Evolutionary conservation across 208 protist species (phyloP).

Genomic region (Crithidia bombi): DNA sequence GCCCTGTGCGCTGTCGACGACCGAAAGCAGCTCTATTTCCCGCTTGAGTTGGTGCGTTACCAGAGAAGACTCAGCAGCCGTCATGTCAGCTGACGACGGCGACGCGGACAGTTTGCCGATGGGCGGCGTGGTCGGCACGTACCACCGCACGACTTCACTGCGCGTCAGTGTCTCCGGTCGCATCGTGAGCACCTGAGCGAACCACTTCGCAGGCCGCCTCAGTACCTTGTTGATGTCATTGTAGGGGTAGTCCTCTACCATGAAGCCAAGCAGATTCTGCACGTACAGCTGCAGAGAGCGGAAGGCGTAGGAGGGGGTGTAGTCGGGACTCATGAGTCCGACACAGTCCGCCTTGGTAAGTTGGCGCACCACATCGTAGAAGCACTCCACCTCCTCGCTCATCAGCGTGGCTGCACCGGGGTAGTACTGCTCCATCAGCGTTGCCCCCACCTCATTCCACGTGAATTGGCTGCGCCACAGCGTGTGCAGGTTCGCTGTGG

Average conservation of each 20-base stretch:
- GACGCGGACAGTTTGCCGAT: conserved; percentile 20
- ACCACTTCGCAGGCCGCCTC: conserved; percentile 70
- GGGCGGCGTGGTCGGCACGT: conserved; percentile 23
- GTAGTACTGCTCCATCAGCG: conserved; percentile 89
- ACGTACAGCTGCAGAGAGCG: conserved; percentile 79
- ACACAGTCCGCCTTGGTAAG: conserved; percentile 70
- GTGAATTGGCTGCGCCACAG: conserved; percentile 72
- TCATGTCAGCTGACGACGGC: conserved; percentile 14
- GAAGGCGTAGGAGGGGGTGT: conserved; percentile 72
- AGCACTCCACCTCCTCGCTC: conserved; percentile 75
- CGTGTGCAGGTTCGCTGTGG: conserved; percentile 35
- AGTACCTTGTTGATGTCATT: conserved; percentile 88
- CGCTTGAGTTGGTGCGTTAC: conserved; percentile 36
- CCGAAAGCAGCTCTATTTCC: conserved; percentile 44
- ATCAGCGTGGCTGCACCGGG: conserved; percentile 71
- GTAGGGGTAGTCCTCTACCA: conserved; percentile 84
- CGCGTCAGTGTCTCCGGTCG: conserved; percentile 71
- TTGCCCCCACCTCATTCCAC: conserved; percentile 75
- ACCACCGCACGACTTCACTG: conserved; percentile 48
- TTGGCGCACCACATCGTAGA: conserved; percentile 55
- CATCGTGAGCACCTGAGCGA: conserved; percentile 81
- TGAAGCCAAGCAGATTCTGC: conserved; percentile 84
- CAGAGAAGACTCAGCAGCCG: conserved; percentile 26
- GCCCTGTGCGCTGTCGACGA: conserved; percentile 35
- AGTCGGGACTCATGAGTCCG: conserved; percentile 56